A percentile compares a stretch with the other conserved stretches of the same genome.
Conservation (phyloP, 495 filamentous ascomycete genomes). For the Stereocaulon alpinum region DNA sequence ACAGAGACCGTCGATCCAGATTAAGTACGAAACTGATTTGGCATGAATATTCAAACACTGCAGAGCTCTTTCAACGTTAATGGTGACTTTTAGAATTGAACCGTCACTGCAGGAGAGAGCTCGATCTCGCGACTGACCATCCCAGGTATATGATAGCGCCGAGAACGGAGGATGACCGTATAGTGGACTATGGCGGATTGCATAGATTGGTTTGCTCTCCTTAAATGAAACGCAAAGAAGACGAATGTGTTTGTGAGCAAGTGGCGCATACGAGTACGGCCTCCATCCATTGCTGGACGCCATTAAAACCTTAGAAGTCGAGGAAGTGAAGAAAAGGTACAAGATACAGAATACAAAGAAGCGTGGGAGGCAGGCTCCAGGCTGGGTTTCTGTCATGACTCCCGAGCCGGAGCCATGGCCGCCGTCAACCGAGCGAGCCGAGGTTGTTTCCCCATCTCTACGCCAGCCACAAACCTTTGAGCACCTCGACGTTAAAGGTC, state of each 20-base stretch:
- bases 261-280: no score
- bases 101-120: neutral
- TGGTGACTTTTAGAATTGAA: neutral
- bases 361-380: no score
- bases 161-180: neutral
- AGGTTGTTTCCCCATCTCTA: neutral
- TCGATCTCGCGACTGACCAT: neutral
- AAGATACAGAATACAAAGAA: no score
- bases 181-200: no score
- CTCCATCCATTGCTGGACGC: no score
- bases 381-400: neutral
- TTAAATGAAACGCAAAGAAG: no score
- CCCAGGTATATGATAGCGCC: neutral
- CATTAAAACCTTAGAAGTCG: no score
- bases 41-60: neutral
- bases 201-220: no score
- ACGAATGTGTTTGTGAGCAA: no score
- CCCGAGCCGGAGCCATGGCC: neutral
- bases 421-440: constrained; percentile 2
- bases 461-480: constrained; percentile 2
- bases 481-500: neutral
- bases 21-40: neutral
- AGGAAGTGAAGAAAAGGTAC: no score
- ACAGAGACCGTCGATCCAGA: neutral
- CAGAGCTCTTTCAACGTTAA: neutral